Base-by-base conservation (phyloP, 352 stramenopile genomes). In the Phytophthora agathidicida region DNA sequence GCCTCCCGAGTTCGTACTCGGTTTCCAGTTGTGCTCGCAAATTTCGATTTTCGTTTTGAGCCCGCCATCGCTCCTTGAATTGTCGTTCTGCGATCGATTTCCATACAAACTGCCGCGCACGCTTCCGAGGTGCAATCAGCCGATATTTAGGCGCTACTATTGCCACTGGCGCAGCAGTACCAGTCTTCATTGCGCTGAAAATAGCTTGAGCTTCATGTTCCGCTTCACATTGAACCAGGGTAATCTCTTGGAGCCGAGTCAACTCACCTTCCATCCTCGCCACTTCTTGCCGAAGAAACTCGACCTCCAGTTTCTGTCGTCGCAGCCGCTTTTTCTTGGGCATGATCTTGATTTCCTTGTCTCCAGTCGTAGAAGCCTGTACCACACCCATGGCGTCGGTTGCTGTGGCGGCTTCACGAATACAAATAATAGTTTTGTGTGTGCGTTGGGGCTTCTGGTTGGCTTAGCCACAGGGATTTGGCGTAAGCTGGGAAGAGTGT, bases 241-340 rank as follows among this genome's bases (percentile, higher is more conserved):
- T 7, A 13, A 35, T 22, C 23, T 20, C 27, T 23, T 16, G 16
- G 5, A 53, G 45, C 20, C 22, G 32, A 14, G 11, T 10, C 37
- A 75, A 46, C 33, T 60, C 54, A 14, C 47, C 33, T 41, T 71
- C 60, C 37, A 75, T 53, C 37, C 65, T 44, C 22, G 28, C 11
- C n/a, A 69, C 53, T 16, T 66, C 60, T 5, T 51, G 24, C 4
- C 60, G 42, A 22, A 74, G 39, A 22, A 62, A 68, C n/a, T 67
- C 43, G 23, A 74, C 36, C 50, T 74, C 65, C 4, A 71, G 22
- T 14, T 49, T 22, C 22, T 43, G 14, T 4, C 32, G 30, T 1
- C 45, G 45, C 32, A 53, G 27, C n/a, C 45, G 45, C 45, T 53
- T 53, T 20, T 43, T 53, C 20, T 43, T 53, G 27, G 17, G 27